phyloP scores from a whole-genome alignment of 2,329 filamentous ascomycete genomes.

The Thelonectria discophora region DNA sequence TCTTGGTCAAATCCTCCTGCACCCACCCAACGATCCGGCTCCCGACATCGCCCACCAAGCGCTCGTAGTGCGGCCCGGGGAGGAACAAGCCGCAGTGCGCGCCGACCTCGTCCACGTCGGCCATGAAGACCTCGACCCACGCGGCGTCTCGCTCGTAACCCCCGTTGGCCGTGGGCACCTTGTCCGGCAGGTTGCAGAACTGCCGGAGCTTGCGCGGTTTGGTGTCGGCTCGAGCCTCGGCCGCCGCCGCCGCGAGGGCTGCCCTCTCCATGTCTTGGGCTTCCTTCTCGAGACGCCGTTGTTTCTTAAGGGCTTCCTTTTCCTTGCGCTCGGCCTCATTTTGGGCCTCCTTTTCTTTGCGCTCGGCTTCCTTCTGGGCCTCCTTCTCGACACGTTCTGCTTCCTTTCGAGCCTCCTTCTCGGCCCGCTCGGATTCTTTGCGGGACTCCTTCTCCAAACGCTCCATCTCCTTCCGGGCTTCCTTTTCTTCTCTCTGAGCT shows the following conservation, averaged over 20 bases:
- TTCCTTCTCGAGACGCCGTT: constrained; percentile 15
- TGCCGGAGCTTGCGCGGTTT: constrained; percentile 69
- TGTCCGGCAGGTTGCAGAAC: constrained; percentile 78
- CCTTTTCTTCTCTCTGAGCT: constrained; percentile 44
- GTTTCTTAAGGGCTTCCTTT: too few relatives aligned
- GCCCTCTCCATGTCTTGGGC: constrained; percentile 15
- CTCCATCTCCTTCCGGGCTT: constrained; percentile 34
- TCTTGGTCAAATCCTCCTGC: constrained; percentile 64
- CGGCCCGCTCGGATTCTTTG: constrained; percentile 32
- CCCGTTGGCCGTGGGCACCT: constrained; percentile 42
- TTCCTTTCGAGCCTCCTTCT: constrained; percentile 21
- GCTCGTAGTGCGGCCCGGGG: constrained; percentile 75
- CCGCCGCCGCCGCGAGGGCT: not conserved
- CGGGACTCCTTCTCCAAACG: constrained; percentile 29
- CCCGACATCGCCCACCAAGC: constrained; percentile 78
- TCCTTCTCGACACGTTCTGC: constrained; percentile 22
- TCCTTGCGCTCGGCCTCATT: too few relatives aligned
- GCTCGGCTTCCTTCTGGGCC: constrained; percentile 9
- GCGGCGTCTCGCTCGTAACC: constrained; percentile 69
- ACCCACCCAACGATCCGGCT: constrained; percentile 75
- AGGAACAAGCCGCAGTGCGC: constrained; percentile 88
- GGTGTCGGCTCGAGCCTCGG: constrained; percentile 27
- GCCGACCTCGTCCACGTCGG: constrained; percentile 82
- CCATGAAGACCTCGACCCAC: constrained; percentile 85
- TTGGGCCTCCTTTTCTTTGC: too few relatives aligned